Evolutionary conservation across 176 grass and related monocot species (phyloP), one percentile per base, ranked within the genome.

Genomic region (Melocanna baccifera): DNA sequence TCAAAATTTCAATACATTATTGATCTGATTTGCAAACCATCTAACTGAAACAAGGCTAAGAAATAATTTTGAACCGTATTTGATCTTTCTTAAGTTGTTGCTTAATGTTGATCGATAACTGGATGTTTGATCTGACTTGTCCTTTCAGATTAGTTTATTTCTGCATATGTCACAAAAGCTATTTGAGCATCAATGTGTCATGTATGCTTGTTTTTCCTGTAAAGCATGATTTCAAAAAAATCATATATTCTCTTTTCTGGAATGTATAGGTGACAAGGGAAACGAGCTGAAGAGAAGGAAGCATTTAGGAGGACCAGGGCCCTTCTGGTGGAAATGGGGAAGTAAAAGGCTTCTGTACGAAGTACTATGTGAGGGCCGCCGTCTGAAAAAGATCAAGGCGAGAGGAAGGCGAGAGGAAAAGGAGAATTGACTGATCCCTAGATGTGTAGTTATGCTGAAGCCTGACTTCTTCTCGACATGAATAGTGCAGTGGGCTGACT

Each of bases 261-360:
- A 14, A 48, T 73, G 28, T 67, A 65, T 65, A 83, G 79, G 15
- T 58, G 66, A 67, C 25, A 76, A 84, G 81, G 83, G 59, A 77
- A 91, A 90, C 50, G 80, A 67, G 53, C 65, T 69, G 67, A 95
- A 87, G 90, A 92, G 87, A 83, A 88, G 57, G 73, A 86, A 71
- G 82, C 90, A 76, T 82, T 50, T 22, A 10, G 20, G 70, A 81
- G 45, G 73, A 48, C 36, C 78, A n/a, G 89, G 91, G 12, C 93
- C 96, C 18, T 84, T 98, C 47, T 95, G 96, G 93, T 98, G 96
- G 96, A 93, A 92, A 88, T 93, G 91, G 90, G 89, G 93, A 65
- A 93, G 96, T 72, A 98, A 98, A 87, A 92, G 91, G 74, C 76
- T 95, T 86, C 51, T 93, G 53, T 98, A 93, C 22, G 43, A 93